Evolutionary conservation across 2,329 filamentous ascomycete genomes (phyloP), one percentile per base, ranked within the genome.

Genomic region (Fonsecaea pedrosoi): DNA sequence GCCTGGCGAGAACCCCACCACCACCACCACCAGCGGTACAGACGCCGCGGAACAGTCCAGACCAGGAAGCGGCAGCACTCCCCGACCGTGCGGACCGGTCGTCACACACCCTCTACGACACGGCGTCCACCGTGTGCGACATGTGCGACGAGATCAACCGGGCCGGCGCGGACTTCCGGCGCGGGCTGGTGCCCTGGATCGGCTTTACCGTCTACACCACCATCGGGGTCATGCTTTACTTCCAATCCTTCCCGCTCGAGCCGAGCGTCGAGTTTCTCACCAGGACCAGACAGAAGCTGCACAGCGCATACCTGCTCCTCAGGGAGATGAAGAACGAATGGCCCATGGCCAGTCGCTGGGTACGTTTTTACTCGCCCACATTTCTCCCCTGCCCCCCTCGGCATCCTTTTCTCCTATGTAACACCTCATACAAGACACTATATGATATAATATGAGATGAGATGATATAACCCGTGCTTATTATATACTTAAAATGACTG

Each of bases 91-190:
- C 45, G 45, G 21, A 5, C 45, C 45, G 45, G 18, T 25, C 45
- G 21, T 50, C 45, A 2, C 18, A 50, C 7, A 50, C 45, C n/a
- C 45, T 50, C 45, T 50, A 50, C 45, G 45, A 50, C 45, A 50
- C 45, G 18, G 45, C 45, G 21, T 21, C 45, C 18, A 50, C 45
- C 10, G 45, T 50, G 45, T 50, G 45, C 21, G 45, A 50, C 9
- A 50, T 50, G 45, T 50, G 45, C 18, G 45, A 50, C 18, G 45
- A 50, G 45, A 50, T 50, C 18, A 50, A 50, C 45, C 45, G 45
- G 3, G 10, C 12, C 45, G 45, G 45, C 18, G 45, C 45, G 4
- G 45, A 50, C 21, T 50, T 50, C 15, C 45, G 45, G 45, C 21
- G 45, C 3, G 45, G 45, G 7, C 18, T 50, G 45, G 45, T 50